phyloP scores from a whole-genome alignment of 1,284 basidiomycete species.

The Marasmius tenuissimus region DNA sequence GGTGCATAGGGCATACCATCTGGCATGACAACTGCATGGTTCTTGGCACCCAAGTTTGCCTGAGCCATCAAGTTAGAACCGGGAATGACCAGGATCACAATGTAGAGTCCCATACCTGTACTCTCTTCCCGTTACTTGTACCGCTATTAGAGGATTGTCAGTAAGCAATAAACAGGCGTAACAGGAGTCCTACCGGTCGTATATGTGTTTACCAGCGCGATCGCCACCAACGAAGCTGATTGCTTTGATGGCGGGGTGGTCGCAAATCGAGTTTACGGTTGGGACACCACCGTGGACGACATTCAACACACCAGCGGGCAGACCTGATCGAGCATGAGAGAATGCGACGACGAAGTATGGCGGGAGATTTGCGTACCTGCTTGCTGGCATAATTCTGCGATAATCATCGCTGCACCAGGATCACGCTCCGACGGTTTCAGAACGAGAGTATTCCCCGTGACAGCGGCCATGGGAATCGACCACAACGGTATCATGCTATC shows the following conservation, averaged over 20 bases:
- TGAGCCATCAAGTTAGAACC: conserved; percentile 25
- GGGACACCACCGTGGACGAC: conserved; percentile 88
- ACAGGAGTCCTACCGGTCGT: conserved; percentile 61
- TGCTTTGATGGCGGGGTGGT: conserved; percentile 88
- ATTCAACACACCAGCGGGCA: conserved; percentile 82
- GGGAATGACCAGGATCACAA: background rate
- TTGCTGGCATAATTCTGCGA: conserved; percentile 89
- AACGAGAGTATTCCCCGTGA: conserved; percentile 94
- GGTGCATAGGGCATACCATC: conserved; percentile 59
- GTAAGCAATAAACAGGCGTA: background rate
- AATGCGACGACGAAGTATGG: background rate
- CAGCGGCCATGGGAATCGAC: conserved; percentile 88
- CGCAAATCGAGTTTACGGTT: conserved; percentile 94
- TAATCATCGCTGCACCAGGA: conserved; percentile 96
- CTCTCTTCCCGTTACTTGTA: conserved; percentile 87
- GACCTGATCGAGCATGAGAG: conserved; percentile 44
- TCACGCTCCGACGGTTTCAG: conserved; percentile 97
- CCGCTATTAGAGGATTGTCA: conserved; percentile 47
- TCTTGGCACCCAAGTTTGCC: conserved; percentile 96
- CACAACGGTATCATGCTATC: conserved; percentile 94
- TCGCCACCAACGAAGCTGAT: conserved; percentile 99
- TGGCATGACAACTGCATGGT: conserved; percentile 93
- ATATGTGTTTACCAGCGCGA: conserved; percentile 92
- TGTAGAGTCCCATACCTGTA: conserved; percentile 55
- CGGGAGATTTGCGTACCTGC: conserved; percentile 51